Evolutionary conservation across 75 land plant species (phyloP).

Genomic region (Cryptomeria japonica): DNA sequence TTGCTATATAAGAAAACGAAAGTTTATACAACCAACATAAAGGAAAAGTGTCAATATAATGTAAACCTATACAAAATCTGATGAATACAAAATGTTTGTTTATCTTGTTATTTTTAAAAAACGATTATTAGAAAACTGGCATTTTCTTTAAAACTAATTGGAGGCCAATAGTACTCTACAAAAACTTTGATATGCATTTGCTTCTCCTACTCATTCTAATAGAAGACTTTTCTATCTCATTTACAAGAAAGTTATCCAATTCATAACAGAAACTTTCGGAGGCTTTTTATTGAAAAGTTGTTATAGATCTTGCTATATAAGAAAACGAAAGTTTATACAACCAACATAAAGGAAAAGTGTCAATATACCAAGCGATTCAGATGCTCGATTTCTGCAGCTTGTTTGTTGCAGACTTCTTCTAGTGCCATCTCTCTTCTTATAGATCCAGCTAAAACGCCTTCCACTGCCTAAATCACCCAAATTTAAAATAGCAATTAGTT

Average conservation of each 20-base stretch:
- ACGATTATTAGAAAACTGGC: background rate
- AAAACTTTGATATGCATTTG: no score
- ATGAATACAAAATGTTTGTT: no score
- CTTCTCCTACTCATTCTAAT: no score
- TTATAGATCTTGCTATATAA: background rate
- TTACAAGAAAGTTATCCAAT: no score
- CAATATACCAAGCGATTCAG: constrained; percentile 50
- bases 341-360: background rate
- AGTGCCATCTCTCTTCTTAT: constrained; percentile 47
- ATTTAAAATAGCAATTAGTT: background rate
- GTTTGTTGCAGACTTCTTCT: constrained; percentile 54
- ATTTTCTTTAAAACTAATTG: background rate
- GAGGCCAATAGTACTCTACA: background rate
- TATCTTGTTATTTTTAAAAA: background rate
- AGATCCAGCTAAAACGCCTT: constrained; percentile 21
- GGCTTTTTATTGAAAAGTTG: background rate
- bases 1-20: background rate
- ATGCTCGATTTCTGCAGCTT: constrained; percentile 65
- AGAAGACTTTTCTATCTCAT: no score
- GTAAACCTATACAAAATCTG: background rate
- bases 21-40: background rate
- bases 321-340: background rate
- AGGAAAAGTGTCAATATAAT: background rate
- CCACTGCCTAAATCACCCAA: constrained; percentile 25
- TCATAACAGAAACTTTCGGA: background rate